phyloP scores from a whole-genome alignment of 2,329 filamentous ascomycete genomes.

The Xylaria polymorpha region DNA sequence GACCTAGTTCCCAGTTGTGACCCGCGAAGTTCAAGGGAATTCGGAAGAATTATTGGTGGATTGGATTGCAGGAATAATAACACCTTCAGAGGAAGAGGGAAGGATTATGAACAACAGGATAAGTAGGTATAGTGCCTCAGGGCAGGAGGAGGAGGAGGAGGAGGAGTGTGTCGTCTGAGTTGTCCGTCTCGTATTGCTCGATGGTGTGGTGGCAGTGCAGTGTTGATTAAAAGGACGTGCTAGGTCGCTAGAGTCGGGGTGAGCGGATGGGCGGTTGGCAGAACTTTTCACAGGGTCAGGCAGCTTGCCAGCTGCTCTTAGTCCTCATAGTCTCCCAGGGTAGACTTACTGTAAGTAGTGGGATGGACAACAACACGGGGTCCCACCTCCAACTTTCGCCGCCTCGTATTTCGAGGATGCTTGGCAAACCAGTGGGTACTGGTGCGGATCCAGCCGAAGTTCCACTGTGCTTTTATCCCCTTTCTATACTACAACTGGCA shows the following conservation, averaged over 20 bases:
- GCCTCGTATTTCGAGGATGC: slow-evolving; percentile 39
- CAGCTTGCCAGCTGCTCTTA: not conserved
- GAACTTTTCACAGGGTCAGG: slow-evolving; percentile 18
- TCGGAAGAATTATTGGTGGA: not conserved
- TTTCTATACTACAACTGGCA: no score
- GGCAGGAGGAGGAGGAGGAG: slow-evolving; percentile 13
- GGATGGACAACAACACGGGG: slow-evolving; percentile 24
- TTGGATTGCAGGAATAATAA: not conserved
- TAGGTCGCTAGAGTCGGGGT: not conserved
- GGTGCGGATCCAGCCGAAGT: slow-evolving; percentile 30
- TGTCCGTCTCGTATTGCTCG: slow-evolving; percentile 35
- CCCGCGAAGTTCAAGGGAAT: not conserved
- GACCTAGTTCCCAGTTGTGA: not conserved
- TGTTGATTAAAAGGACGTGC: slow-evolving; percentile 30
- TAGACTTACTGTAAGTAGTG: not conserved
- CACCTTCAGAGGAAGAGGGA: not conserved
- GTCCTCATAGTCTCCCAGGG: no score
- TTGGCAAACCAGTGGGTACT: slow-evolving; percentile 9
- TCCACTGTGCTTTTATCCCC: slow-evolving; percentile 4
- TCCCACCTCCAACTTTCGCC: slow-evolving; percentile 35
- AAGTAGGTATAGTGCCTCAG: not conserved
- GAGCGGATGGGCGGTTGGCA: slow-evolving; percentile 11
- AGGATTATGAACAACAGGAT: not conserved
- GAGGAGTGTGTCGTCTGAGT: slow-evolving; percentile 20
- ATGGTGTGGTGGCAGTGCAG: slow-evolving; percentile 39